Base-by-base conservation (phyloP, 2,329 filamentous ascomycete species). In the Cladosporium colombiae region DNA sequence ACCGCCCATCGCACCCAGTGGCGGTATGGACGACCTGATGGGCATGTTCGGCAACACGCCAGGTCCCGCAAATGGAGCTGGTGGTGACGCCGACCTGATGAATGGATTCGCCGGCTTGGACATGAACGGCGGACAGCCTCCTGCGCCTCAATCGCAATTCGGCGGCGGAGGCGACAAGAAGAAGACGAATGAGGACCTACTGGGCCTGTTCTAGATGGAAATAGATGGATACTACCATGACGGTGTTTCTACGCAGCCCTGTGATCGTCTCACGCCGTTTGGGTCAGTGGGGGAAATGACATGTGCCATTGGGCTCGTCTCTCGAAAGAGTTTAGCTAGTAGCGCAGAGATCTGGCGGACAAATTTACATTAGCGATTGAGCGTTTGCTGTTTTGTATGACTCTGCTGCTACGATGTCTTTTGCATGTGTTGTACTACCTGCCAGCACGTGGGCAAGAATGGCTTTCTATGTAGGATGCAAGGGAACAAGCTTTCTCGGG, bases 51-150 rank as follows among this genome's bases (percentile, higher is more conserved):
- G 87, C 50, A 79, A 81, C 37, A 56, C 50, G 1, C 74, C 70
- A 1, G 58, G 64, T 7, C 56, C 64, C 29, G 64, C 58, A 11
- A 70, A 75, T 72, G 68, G 72, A 55, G 67, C 74, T 40, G 62
- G 62, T 5, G 62, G 63, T 71, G 18, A 60, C 57, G 57, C 29
- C 3, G 64, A 66, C 52, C 73, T 97, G 83, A 83, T 89, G 82
- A 92, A 92, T 74, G 93, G 93, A 0, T 96, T 99, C 75, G 91
- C 89, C 31, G 88, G 88, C 5, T 83, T 99, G 80, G 89, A 92
- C 79, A 82, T 99, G 74, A 86, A 88, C 56, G 87, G 86, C 49
- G 80, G 81, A 18, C 86, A 82, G 69, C 86, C 89, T 70, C 87
- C 90, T 21, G 84, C 90, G 35, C 88, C 90, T 18, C 82, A 89